Percentiles rank a stretch among this genome's conserved stretches.
Conservation (phyloP, 352 stramenopile genomes). For the Phytopythium boreale region DNA sequence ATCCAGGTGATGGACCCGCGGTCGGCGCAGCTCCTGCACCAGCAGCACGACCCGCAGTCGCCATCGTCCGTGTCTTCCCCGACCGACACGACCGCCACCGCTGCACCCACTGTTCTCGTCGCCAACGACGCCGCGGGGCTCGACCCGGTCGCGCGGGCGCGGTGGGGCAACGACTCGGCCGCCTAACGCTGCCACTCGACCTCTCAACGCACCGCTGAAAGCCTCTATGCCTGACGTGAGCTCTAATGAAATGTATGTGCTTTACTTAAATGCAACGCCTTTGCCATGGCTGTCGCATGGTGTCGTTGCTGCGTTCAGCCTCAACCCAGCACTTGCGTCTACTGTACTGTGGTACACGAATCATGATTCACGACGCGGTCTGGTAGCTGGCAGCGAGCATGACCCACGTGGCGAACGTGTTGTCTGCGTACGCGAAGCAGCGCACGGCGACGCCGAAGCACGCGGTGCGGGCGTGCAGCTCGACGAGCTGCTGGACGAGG, state of each 20-base stretch:
- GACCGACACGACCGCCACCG: conserved; percentile 8
- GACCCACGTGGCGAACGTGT: conserved; percentile 66
- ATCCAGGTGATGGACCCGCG: conserved; percentile 63
- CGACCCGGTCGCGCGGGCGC: conserved; percentile 42
- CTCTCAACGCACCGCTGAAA: neutral
- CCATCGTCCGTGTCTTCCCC: conserved; percentile 17
- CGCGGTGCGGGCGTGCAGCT: conserved; percentile 46
- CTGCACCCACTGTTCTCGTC: conserved; percentile 18
- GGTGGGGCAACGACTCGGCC: conserved; percentile 33
- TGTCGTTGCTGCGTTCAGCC: neutral
- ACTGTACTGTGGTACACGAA: no score
- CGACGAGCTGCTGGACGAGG: conserved; percentile 59
- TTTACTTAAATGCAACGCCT: neutral
- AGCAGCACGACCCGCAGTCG: conserved; percentile 27
- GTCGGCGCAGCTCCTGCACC: conserved; percentile 18
- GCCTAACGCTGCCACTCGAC: conserved; percentile 1
- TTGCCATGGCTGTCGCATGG: neutral
- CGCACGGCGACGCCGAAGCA: conserved; percentile 74
- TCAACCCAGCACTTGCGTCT: no score
- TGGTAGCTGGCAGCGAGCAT: conserved; percentile 82
- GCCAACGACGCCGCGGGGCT: conserved; percentile 18
- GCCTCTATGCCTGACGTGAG: neutral
- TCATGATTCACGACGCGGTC: conserved; percentile 18
- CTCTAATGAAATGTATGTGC: neutral
- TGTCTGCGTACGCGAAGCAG: conserved; percentile 78